These are phyloP conservation scores for Aspergillus heteromorphus DNA, from an alignment of 495 filamentous ascomycete species.

Conservation along the genomic window DNA sequence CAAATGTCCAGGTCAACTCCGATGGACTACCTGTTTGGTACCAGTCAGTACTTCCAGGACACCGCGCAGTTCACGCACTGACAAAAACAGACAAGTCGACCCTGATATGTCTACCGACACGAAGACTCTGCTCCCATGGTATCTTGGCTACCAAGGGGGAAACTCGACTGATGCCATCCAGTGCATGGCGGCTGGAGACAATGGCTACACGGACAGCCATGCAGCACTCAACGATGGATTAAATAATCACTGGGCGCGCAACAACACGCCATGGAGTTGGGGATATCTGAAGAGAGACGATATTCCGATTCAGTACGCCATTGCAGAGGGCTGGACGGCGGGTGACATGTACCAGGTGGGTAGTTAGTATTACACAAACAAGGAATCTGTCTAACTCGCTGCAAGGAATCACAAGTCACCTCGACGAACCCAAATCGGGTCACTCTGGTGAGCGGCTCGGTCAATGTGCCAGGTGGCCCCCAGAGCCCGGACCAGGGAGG, in stretches of 20 bases:
- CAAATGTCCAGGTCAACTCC: slow-evolving; percentile 49
- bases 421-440: slow-evolving; percentile 53
- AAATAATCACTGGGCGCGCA: slow-evolving; percentile 49
- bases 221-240: slow-evolving; percentile 42
- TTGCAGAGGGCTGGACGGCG: slow-evolving; percentile 50
- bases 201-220: slow-evolving; percentile 48
- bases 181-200: slow-evolving; percentile 48
- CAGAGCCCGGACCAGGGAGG: slow-evolving; percentile 40
- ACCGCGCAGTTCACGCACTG: slow-evolving; percentile 1
- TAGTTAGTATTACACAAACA: neutral
- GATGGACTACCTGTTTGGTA: slow-evolving; percentile 42
- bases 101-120: slow-evolving; percentile 23
- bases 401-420: slow-evolving; percentile 46
- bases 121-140: slow-evolving; percentile 46
- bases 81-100: slow-evolving; percentile 18
- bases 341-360: slow-evolving; percentile 52
- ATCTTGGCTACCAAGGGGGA: slow-evolving; percentile 45
- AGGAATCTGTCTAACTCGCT: neutral
- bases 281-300: slow-evolving; percentile 45
- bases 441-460: slow-evolving; percentile 46
- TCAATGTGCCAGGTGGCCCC: slow-evolving; percentile 48
- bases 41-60: slow-evolving; percentile 30
- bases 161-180: slow-evolving; percentile 45
- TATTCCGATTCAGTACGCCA: slow-evolving; percentile 49
- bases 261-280: slow-evolving; percentile 52